These are phyloP conservation scores for Triticum aestivum DNA, from an alignment of 176 grass and related monocot genomes.

Conservation along the genomic window IWGSC_CS_RefSeq_v2.1 NC_057803.1:616689278-616689777, in stretches of 20 bases:
- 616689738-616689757: neutral
- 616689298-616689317: neutral
- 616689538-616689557: neutral
- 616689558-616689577: neutral
- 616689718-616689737: neutral
- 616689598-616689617: slow-evolving; percentile 3
- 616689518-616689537: neutral
- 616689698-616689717: neutral
- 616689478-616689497: neutral
- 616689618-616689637: too few relatives aligned
- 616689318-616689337: neutral
- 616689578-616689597: slow-evolving; percentile 1
- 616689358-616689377: neutral
- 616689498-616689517: neutral
- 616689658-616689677: too few relatives aligned
- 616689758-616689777: neutral
- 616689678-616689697: neutral
- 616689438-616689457: neutral
- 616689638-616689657: too few relatives aligned
- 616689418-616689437: neutral
- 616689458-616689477: neutral
- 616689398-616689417: neutral
- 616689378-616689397: neutral
- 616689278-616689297: neutral
- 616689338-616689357: neutral